Base-by-base conservation (phyloP, 1,139 yeast genomes). In the Candida smagusa region DNA sequence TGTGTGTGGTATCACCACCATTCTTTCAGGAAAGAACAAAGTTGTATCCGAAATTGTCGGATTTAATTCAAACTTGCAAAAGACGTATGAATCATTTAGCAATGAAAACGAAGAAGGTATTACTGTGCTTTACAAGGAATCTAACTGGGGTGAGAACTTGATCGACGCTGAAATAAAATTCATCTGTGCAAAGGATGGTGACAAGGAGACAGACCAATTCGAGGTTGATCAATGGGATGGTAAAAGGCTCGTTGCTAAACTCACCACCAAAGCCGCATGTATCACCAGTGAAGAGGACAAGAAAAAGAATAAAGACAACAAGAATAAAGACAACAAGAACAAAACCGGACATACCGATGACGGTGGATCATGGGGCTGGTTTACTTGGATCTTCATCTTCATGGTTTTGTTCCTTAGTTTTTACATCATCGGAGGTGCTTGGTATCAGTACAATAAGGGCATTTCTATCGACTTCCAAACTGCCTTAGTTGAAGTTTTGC, bases 381-480 rank as follows among this genome's bases (percentile, higher is more conserved):
- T 84, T 53, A 79, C 87, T 2, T 83, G 89, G 87, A 61, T 83
- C 6, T 72, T 84, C 49, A 72, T 84, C 49, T 76, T 84, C 50
- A 67, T 81, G 48, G 80, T 86, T 9, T 62, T 89, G 32, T 77
- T 78, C 43, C 72, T 85, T 48, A 79, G 90, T 39, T 77, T 77
- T 37, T 88, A 86, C 56, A 77, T 88, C 28, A 73, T 84, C 40
- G 86, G 84, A 13, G 84, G 86, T 12, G 90, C 95, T 0, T 88
- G 94, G 84, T 74, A 84, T 54, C 87, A 77, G 50, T 72, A 72
- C 48, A 72, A 69, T 47, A 73, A 71, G 49, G 76, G 79, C 24
- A 72, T 75, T 48, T 69, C 75, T 16, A 71, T 72, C 35, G 77
- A 72, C 49, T 71, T 72, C 54, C 73, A 63, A 52, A 62, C 70